Conservation (phyloP, 768 basidiomycete genomes). For the Tulasnella sp. region DNA sequence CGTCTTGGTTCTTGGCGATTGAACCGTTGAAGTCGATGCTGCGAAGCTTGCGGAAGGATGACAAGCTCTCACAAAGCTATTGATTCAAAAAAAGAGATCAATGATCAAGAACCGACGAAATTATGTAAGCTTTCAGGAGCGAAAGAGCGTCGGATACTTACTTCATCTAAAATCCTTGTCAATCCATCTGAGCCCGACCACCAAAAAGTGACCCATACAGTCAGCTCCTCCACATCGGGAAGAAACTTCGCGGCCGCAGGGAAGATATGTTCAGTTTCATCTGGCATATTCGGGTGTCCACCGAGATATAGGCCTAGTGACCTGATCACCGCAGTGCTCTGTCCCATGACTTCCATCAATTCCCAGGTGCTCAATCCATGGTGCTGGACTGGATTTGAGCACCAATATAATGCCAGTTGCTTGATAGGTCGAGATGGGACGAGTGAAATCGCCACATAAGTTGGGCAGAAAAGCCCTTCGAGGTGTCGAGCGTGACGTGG, state of each 20-base stretch:
- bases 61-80: not conserved
- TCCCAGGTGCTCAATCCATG: not conserved
- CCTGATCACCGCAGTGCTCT: not conserved
- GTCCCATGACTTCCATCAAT: not conserved
- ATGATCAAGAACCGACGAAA: not conserved
- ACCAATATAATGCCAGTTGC: not conserved
- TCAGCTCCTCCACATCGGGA: constrained; percentile 1
- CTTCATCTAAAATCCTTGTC: not conserved
- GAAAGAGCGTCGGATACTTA: not conserved
- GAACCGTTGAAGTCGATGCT: constrained; percentile 10
- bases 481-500: not conserved
- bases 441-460: not conserved
- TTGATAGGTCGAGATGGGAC: not conserved
- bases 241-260: not conserved
- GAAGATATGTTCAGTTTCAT: not conserved
- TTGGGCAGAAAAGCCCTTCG: not conserved
- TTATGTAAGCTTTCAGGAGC: not conserved
- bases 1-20: not conserved
- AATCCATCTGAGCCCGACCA: no score
- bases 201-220: not conserved
- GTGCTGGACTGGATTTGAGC: no score
- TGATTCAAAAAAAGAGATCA: not conserved
- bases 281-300: not conserved
- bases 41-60: not conserved
- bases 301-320: not conserved